Percentiles rank a stretch among this genome's conserved stretches.
phyloP scores from a whole-genome alignment of 768 basidiomycete genomes.

The Lentinus tigrinus region DNA sequence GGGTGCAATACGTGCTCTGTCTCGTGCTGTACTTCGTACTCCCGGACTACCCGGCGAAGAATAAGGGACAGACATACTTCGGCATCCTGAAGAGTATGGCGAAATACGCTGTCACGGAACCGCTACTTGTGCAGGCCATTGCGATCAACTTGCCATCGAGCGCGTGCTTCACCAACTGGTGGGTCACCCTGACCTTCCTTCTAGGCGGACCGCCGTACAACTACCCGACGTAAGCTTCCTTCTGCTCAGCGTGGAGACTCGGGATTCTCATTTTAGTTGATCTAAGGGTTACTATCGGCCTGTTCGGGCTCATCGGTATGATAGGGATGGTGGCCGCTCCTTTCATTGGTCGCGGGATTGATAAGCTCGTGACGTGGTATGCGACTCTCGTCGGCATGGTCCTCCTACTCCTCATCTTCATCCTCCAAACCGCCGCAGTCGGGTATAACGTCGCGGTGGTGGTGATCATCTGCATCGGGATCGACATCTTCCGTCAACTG shows the following conservation, averaged over 20 bases:
- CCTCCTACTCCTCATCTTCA: conserved; percentile 49
- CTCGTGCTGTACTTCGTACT: conserved; percentile 59
- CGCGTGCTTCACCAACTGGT: conserved; percentile 51
- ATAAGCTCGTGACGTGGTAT: conserved; percentile 75
- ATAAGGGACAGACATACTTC: conserved; percentile 60
- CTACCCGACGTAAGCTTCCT: conserved; percentile 58
- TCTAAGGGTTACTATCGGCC: conserved; percentile 42
- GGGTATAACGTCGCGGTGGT: conserved; percentile 71
- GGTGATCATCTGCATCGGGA: conserved; percentile 63
- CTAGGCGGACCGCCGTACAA: conserved; percentile 74
- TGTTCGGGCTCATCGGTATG: conserved; percentile 50
- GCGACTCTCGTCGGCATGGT: conserved; percentile 59
- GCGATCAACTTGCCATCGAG: conserved; percentile 59
- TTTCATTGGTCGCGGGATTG: conserved; percentile 64
- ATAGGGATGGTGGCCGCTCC: conserved; percentile 71
- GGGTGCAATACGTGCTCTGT: conserved; percentile 60
- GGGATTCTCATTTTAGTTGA: background rate
- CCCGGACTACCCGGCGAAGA: conserved; percentile 86
- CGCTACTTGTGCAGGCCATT: conserved; percentile 67
- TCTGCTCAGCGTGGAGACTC: no score
- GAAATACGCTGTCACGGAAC: conserved; percentile 74
- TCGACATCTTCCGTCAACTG: conserved; percentile 76
- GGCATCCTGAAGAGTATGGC: conserved; percentile 76
- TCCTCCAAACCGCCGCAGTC: conserved; percentile 67
- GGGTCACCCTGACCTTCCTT: conserved; percentile 73